phyloP scores from a whole-genome alignment of 225 moss, liverwort and hornwort species.

The Pseudoscleropodium purum region DNA sequence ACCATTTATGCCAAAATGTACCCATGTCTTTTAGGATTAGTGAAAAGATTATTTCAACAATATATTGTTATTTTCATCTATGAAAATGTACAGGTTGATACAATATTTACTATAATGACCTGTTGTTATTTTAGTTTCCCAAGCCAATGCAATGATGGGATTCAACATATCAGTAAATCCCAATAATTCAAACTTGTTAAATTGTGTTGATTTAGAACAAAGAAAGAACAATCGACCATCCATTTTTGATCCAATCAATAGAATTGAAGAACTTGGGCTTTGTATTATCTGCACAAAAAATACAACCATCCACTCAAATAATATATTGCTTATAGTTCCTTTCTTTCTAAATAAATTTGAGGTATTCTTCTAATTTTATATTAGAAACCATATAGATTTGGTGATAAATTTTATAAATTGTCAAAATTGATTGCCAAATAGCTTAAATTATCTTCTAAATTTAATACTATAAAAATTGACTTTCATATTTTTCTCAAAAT shows the following conservation, averaged over 20 bases:
- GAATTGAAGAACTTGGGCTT: slow-evolving; percentile 16
- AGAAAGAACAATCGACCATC: slow-evolving; percentile 72
- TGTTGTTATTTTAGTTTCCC: slow-evolving; percentile 23
- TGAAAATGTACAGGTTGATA: too few relatives aligned
- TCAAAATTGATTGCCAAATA: background rate
- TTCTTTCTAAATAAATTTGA: background rate
- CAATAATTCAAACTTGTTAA: slow-evolving; percentile 48
- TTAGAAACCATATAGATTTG: background rate
- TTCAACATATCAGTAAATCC: slow-evolving; percentile 56
- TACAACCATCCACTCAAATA: background rate
- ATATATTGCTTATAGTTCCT: background rate
- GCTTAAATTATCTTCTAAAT: background rate
- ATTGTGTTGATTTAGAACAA: slow-evolving; percentile 34
- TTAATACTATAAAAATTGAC: background rate
- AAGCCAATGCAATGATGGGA: slow-evolving; percentile 52
- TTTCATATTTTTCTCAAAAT: background rate
- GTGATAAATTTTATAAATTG: background rate
- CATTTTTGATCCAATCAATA: slow-evolving; percentile 49
- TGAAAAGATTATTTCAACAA: background rate
- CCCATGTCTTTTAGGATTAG: rapidly evolving
- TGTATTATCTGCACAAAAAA: slow-evolving; percentile 38
- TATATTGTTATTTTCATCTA: background rate
- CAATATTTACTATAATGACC: background rate
- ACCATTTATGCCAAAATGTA: rapidly evolving
- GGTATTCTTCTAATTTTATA: rapidly evolving